Evolutionary conservation across 2,329 filamentous ascomycete genomes (phyloP).

Genomic region (Fulvia fulva): DNA sequence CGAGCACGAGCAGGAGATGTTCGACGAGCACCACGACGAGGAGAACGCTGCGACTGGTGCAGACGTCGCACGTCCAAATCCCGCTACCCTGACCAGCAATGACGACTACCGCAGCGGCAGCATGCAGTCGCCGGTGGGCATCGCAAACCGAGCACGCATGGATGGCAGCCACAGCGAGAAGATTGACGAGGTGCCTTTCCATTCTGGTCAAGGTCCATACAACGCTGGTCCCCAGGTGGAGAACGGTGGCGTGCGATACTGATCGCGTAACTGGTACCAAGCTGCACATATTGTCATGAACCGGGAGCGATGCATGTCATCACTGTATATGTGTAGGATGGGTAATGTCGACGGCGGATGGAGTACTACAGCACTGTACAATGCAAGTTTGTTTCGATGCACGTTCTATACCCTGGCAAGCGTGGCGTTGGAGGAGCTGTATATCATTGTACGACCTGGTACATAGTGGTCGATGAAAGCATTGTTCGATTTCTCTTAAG

Average conservation of each 20-base stretch:
- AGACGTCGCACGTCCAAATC: not conserved
- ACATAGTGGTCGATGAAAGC: not conserved
- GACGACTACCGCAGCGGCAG: not conserved
- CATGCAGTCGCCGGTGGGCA: not conserved
- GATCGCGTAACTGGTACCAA: not conserved
- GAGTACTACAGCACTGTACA: not conserved
- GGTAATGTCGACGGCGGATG: not conserved
- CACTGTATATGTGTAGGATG: not conserved
- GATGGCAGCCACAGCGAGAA: constrained; percentile 2
- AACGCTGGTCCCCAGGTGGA: not conserved
- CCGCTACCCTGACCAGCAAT: not conserved
- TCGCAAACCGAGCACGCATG: not conserved
- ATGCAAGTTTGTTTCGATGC: not conserved
- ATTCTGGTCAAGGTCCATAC: not conserved
- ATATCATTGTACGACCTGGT: not conserved
- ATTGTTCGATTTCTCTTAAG: not conserved
- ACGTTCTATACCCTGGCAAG: not conserved
- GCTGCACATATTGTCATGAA: not conserved
- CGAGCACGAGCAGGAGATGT: constrained; percentile 39
- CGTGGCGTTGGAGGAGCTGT: not conserved
- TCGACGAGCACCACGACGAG: constrained; percentile 32
- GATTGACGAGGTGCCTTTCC: constrained; percentile 3
- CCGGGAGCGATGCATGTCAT: not conserved
- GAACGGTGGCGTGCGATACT: not conserved
- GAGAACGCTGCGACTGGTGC: constrained; percentile 29